Conservation (phyloP, 2,329 filamentous ascomycete species). For the Zymoseptoria passerinii region DNA sequence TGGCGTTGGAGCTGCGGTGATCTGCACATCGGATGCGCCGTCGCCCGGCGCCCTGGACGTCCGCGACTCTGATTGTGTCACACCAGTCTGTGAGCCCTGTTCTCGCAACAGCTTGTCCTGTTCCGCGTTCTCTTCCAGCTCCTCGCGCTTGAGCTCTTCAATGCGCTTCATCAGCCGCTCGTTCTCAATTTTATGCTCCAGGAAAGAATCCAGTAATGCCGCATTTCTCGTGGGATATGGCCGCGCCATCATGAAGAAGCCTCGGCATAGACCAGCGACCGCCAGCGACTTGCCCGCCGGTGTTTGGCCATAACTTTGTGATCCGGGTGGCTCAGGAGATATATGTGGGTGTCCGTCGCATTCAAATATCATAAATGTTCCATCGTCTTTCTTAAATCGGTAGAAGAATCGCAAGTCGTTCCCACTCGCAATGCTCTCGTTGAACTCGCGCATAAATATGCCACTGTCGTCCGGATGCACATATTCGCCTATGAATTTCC, state of each 20-base stretch:
- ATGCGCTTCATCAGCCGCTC: conserved; percentile 79
- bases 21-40: conserved; percentile 10
- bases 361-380: conserved; percentile 72
- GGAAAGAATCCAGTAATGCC: conserved; percentile 76
- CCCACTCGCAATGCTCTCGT: conserved; percentile 78
- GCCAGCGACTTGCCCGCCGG: conserved; percentile 29
- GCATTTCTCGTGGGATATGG: conserved; percentile 86
- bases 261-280: conserved; percentile 63
- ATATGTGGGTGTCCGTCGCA: conserved; percentile 89
- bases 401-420: conserved; percentile 77
- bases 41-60: conserved; percentile 11
- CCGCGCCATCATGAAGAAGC: conserved; percentile 87
- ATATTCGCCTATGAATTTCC: conserved; percentile 68
- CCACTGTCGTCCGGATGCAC: conserved; percentile 79
- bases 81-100: conserved; percentile 16
- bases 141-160: conserved; percentile 74
- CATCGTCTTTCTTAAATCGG: conserved; percentile 68
- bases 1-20: conserved; percentile 15
- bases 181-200: conserved; percentile 96
- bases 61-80: conserved; percentile 20
- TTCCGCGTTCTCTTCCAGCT: conserved; percentile 68
- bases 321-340: conserved; percentile 52
- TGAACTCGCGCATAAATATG: conserved; percentile 79
- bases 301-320: conserved; percentile 15
- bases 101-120: conserved; percentile 49